Percentiles rank a stretch among this genome's conserved stretches.
These are phyloP conservation scores for Sporothrix inflata DNA, from an alignment of 2,329 filamentous ascomycete species.

Conservation along the genomic window DNA sequence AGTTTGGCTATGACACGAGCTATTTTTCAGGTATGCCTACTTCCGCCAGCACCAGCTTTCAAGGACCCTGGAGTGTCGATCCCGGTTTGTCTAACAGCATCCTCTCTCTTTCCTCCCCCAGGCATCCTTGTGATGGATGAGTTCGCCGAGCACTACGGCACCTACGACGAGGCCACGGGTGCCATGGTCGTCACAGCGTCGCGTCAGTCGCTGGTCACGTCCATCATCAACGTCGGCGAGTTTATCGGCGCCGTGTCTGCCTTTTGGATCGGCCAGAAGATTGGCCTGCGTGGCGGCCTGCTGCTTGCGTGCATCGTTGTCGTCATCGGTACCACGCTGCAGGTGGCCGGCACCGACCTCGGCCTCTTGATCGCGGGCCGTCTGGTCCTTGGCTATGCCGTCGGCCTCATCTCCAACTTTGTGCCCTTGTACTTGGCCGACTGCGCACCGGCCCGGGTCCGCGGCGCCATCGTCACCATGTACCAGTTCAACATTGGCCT, in stretches of 20 bases:
- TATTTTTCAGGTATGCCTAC: constrained; percentile 16
- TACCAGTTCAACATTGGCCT: constrained; percentile 22
- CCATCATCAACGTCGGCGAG: constrained; percentile 23
- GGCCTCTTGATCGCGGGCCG: constrained; percentile 12
- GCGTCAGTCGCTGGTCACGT: constrained; percentile 15
- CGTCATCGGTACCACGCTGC: constrained; percentile 14
- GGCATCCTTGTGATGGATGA: constrained; percentile 14
- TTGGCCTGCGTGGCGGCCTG: background rate
- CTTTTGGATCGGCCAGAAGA: constrained; percentile 20
- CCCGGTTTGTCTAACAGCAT: background rate
- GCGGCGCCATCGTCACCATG: constrained; percentile 18
- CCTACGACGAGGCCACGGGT: constrained; percentile 7
- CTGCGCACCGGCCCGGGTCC: constrained; percentile 2
- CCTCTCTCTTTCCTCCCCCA: background rate
- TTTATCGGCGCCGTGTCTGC: background rate
- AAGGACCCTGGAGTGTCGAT: too few relatives aligned
- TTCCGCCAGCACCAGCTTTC: too few relatives aligned
- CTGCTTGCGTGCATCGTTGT: constrained; percentile 8
- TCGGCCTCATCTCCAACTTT: constrained; percentile 22
- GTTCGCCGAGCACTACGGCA: constrained; percentile 13
- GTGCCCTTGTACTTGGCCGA: constrained; percentile 17
- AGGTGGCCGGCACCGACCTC: constrained; percentile 15
- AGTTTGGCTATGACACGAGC: constrained; percentile 22
- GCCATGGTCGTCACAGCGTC: background rate
- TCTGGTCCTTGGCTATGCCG: constrained; percentile 9